Evolutionary conservation across 345 rosid genomes (phyloP).

Genomic region (Rhizophora apiculata): DNA sequence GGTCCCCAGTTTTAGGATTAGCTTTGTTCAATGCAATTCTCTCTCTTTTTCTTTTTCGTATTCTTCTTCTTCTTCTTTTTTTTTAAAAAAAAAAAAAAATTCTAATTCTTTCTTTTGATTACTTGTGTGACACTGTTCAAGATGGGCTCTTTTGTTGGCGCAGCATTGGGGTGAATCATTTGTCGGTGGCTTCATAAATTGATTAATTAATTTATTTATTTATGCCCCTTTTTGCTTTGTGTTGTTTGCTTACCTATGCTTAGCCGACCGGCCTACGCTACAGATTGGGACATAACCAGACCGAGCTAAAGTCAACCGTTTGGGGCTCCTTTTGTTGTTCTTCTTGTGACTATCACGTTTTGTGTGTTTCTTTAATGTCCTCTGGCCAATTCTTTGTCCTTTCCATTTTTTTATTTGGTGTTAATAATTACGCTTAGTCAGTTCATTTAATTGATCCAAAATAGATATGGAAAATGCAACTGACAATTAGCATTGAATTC

Average conservation of each 20-base stretch:
- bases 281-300: neutral
- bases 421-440: neutral
- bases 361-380: neutral
- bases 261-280: neutral
- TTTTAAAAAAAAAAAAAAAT: neutral
- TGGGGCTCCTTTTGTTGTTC: neutral
- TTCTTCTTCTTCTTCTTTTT: neutral
- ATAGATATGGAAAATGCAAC: no score
- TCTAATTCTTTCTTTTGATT: neutral
- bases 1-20: constrained; percentile 24
- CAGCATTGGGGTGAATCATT: constrained; percentile 11
- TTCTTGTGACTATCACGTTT: neutral
- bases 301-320: neutral
- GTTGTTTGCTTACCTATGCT: neutral
- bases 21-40: neutral
- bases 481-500: constrained; percentile 5
- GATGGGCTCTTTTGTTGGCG: constrained; percentile 3
- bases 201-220: neutral
- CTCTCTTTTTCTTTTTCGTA: neutral
- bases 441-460: neutral
- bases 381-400: neutral
- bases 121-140: neutral
- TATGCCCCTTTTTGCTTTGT: neutral
- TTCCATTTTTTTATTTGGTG: neutral
- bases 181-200: constrained; percentile 13